Evolutionary conservation across 2,329 filamentous ascomycete species (phyloP), one percentile per base, ranked within the genome.

Genomic region (Aureobasidium sp.): DNA sequence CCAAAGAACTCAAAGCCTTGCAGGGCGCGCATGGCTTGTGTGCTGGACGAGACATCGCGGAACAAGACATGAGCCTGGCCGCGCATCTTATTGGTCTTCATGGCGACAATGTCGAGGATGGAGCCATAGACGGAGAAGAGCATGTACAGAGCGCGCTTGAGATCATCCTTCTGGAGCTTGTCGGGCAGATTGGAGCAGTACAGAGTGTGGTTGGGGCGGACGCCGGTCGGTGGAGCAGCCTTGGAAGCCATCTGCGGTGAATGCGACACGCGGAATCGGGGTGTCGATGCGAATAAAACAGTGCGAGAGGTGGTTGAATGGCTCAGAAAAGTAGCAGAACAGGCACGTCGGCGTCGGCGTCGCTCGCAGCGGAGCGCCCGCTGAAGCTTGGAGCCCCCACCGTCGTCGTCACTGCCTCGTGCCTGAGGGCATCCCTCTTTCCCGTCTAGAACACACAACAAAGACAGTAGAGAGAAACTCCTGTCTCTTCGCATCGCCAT

Each of bases 381-480:
- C 11, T 34, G 31, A 34, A 34, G 31, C 31, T 34, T 34, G 31
- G 31, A 34, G 31, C 31, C 56, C 42, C 45, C 57, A 29, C 45
- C 22, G 25, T 25, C 42, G 52, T 57, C 49, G 61, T 56, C 53
- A 48, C 62, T 62, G 49, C 53, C 48, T 51, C 22, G 22, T 25
- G 2, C 22, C 22, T 25, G 22, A 25, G 22, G 22, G 22, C 22
- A 25, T 25, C 22, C 22, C 22, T 25, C 22, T 25, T 25, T 25
- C 22, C 22, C n/a, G n/a, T n/a, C n/a, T n/a, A 42, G 25, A 39
- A 48, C 31, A 51, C 25, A 47, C 29, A 51, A 31, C 56, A 58
- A n/a, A 84, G 89, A 83, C 94, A 97, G 94, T 97, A 88, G 94
- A 97, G 94, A 96, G 91, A 85, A 1, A 48, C 90, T 95, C 91